Conservation (phyloP, 352 stramenopile species). For the Saprolegnia parasitica region DNA sequence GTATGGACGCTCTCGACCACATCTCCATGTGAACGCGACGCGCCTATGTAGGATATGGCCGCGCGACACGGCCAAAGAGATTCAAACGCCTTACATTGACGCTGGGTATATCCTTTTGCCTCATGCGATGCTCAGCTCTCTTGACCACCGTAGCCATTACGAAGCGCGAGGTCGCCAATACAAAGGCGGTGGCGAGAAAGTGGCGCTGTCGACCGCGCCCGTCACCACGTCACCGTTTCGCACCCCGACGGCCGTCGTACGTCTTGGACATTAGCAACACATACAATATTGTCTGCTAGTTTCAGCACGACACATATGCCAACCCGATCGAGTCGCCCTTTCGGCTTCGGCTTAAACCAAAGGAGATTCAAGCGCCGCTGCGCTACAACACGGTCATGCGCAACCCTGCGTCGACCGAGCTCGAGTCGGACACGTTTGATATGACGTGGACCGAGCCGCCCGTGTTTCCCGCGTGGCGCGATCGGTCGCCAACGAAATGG, state of each 20-base stretch:
- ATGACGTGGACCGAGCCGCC: slow-evolving; percentile 44
- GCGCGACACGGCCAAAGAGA: slow-evolving; percentile 17
- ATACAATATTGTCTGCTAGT: slow-evolving; percentile 32
- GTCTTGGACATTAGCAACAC: slow-evolving; percentile 24
- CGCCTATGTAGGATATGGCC: slow-evolving; percentile 23
- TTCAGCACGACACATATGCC: slow-evolving; percentile 33
- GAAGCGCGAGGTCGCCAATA: slow-evolving; percentile 7
- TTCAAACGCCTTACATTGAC: slow-evolving; percentile 10
- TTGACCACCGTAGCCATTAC: slow-evolving; percentile 6
- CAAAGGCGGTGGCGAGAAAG: slow-evolving; percentile 4
- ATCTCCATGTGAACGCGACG: background rate
- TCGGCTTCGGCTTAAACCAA: slow-evolving; percentile 56
- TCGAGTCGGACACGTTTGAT: slow-evolving; percentile 29
- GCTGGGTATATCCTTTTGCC: slow-evolving; percentile 2
- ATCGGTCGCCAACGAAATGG: slow-evolving; percentile 51
- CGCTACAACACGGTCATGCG: slow-evolving; percentile 29
- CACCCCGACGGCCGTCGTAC: slow-evolving; percentile 56
- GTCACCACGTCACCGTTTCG: slow-evolving; percentile 32
- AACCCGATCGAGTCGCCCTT: slow-evolving; percentile 42
- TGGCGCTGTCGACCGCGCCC: background rate
- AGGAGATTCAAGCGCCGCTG: slow-evolving; percentile 66
- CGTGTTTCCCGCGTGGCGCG: slow-evolving; percentile 50
- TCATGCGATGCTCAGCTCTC: background rate
- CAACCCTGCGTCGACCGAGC: slow-evolving; percentile 59
- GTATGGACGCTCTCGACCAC: slow-evolving; percentile 32